These are phyloP conservation scores for Fusarium nodosum DNA, from an alignment of 2,329 filamentous ascomycete species.

Conservation along the genomic window DNA sequence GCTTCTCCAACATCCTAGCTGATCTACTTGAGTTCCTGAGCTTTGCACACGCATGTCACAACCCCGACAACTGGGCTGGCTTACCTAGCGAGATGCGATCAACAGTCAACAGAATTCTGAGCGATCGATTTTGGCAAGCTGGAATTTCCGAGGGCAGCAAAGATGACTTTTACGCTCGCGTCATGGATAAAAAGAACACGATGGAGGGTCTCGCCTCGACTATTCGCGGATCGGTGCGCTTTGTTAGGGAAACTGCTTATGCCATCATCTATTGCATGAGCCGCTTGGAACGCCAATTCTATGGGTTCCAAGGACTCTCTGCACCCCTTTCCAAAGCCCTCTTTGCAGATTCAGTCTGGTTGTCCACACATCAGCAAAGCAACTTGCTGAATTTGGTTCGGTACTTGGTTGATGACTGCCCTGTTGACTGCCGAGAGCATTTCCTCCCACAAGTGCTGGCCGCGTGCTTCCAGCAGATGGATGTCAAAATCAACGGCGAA, in stretches of 20 bases:
- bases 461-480: conserved; percentile 86
- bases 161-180: conserved; percentile 95
- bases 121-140: conserved; percentile 97
- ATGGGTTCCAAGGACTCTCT: conserved; percentile 87
- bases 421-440: conserved; percentile 78
- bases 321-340: conserved; percentile 85
- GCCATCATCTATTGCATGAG: conserved; percentile 96
- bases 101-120: conserved; percentile 85
- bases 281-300: conserved; percentile 87
- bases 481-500: conserved; percentile 86
- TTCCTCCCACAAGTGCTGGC: conserved; percentile 89
- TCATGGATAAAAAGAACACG: conserved; percentile 88
- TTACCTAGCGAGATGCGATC: conserved; percentile 80
- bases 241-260: conserved; percentile 93
- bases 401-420: conserved; percentile 92
- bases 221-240: conserved; percentile 87
- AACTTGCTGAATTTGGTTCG: conserved; percentile 91
- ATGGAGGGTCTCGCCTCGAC: conserved; percentile 95
- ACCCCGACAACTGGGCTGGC: conserved; percentile 84
- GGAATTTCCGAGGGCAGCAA: conserved; percentile 96
- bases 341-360: conserved; percentile 82
- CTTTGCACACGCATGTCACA: conserved; percentile 92
- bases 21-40: conserved; percentile 87
- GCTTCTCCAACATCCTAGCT: conserved; percentile 85
- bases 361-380: conserved; percentile 94